Evolutionary conservation across 257 asterid genomes (phyloP).

Genomic region (Forsythia viridissima): DNA sequence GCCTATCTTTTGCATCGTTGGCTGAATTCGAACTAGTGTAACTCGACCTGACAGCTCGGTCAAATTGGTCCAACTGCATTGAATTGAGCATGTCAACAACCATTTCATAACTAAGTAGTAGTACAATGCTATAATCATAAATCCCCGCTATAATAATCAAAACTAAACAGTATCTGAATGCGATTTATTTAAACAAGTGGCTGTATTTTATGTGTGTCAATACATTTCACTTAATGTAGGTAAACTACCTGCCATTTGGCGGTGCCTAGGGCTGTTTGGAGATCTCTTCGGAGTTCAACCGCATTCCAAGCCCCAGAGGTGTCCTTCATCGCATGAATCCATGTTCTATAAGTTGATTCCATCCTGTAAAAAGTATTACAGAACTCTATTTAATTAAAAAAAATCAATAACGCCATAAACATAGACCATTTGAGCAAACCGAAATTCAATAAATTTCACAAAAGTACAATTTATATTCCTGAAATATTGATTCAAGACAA

Average conservation of each 20-base stretch:
- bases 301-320: slow-evolving; percentile 58
- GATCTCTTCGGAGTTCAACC: slow-evolving; percentile 77
- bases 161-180: neutral
- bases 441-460: neutral
- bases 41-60: slow-evolving; percentile 76
- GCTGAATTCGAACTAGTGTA: slow-evolving; percentile 43
- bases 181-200: neutral
- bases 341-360: slow-evolving; percentile 89
- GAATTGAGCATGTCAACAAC: slow-evolving; percentile 18
- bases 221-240: slow-evolving; percentile 4
- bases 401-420: neutral
- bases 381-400: neutral
- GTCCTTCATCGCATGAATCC: slow-evolving; percentile 78
- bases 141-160: neutral
- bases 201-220: neutral
- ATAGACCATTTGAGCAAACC: neutral
- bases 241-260: slow-evolving; percentile 88
- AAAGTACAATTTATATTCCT: neutral
- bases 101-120: slow-evolving; percentile 12
- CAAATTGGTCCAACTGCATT: slow-evolving; percentile 90
- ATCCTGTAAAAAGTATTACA: slow-evolving; percentile 52
- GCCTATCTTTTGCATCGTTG: slow-evolving; percentile 79
- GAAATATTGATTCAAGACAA: neutral
- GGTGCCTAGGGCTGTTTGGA: slow-evolving; percentile 78
- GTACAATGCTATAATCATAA: neutral